Evolutionary conservation across 1,139 yeast species (phyloP).

Genomic region (Kluyveromyces sp.): DNA sequence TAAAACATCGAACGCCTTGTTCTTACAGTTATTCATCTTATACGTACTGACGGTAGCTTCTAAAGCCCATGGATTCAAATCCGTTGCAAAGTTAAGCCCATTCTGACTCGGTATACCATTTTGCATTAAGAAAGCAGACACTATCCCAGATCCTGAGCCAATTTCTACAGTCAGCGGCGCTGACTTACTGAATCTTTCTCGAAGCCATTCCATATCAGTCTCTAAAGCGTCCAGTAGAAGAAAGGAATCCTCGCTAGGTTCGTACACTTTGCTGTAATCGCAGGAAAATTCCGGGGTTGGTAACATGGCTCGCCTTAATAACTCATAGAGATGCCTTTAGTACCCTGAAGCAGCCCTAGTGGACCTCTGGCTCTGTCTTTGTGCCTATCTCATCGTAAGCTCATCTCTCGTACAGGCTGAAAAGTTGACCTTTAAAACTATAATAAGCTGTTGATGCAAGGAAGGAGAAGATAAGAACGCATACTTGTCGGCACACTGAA

Average conservation of each 20-base stretch:
- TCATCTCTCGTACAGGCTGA: background rate
- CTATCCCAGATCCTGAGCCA: conserved; percentile 89
- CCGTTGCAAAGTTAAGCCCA: conserved; percentile 60
- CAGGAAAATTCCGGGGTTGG: conserved; percentile 48
- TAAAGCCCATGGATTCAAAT: conserved; percentile 75
- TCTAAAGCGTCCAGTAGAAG: conserved; percentile 76
- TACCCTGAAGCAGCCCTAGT: background rate
- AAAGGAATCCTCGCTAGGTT: conserved; percentile 90
- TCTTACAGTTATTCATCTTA: conserved; percentile 37
- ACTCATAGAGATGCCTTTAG: too few species aligned
- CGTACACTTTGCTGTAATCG: conserved; percentile 61
- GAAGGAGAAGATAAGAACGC: background rate
- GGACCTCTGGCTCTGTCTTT: too few species aligned
- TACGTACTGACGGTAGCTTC: conserved; percentile 47
- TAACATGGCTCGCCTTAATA: conserved; percentile 45
- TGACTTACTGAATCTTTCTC: conserved; percentile 27
- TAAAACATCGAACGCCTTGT: conserved; percentile 25
- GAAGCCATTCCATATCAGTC: conserved; percentile 39
- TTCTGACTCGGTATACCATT: conserved; percentile 24
- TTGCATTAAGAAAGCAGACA: conserved; percentile 58
- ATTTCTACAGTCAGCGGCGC: conserved; percentile 68
- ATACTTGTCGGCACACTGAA: background rate
- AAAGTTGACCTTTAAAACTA: background rate
- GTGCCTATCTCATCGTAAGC: background rate
- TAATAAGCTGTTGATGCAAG: background rate